These are phyloP conservation scores for Coemansia sp. DNA, from an alignment of 192 early-diverging fungal genomes.

Conservation along the genomic window DNA sequence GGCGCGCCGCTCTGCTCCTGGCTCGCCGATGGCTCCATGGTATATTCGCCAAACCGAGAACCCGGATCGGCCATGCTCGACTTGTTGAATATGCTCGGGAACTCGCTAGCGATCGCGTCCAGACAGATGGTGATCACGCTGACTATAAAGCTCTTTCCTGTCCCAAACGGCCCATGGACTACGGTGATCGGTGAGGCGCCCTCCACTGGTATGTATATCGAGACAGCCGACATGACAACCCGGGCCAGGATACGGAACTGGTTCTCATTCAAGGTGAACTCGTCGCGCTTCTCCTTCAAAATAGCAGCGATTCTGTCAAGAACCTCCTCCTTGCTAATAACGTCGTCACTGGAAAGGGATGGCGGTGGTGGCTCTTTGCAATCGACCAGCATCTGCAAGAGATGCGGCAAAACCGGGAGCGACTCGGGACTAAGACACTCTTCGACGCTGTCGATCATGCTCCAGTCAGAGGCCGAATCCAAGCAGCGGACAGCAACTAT, in stretches of 20 bases:
- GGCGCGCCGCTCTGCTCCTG: neutral
- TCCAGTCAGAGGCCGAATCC: slow-evolving; percentile 49
- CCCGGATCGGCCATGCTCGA: neutral
- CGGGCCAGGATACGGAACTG: slow-evolving; percentile 27
- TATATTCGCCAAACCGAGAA: slow-evolving; percentile 4
- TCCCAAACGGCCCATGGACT: slow-evolving; percentile 64
- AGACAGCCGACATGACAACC: slow-evolving; percentile 36
- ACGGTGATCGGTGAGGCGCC: slow-evolving; percentile 30
- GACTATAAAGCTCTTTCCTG: slow-evolving; percentile 75
- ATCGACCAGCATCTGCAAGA: slow-evolving; percentile 9
- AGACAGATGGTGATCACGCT: slow-evolving; percentile 66
- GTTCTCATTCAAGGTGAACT: slow-evolving; percentile 33
- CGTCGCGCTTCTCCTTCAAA: slow-evolving; percentile 12
- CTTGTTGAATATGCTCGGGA: slow-evolving; percentile 28
- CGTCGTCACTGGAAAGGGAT: neutral
- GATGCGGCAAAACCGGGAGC: slow-evolving; percentile 27
- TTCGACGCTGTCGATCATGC: slow-evolving; percentile 51
- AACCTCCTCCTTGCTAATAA: neutral
- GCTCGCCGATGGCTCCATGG: neutral
- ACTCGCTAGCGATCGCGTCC: slow-evolving; percentile 57
- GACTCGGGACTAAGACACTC: slow-evolving; percentile 22
- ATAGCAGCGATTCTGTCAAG: slow-evolving; percentile 8
- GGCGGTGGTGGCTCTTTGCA: neutral
- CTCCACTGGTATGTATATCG: slow-evolving; percentile 31
- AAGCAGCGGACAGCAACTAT: slow-evolving; percentile 45